Base-by-base conservation (phyloP, 2,329 filamentous ascomycete genomes). In the Hymenotorrendiella dingleyae region DNA sequence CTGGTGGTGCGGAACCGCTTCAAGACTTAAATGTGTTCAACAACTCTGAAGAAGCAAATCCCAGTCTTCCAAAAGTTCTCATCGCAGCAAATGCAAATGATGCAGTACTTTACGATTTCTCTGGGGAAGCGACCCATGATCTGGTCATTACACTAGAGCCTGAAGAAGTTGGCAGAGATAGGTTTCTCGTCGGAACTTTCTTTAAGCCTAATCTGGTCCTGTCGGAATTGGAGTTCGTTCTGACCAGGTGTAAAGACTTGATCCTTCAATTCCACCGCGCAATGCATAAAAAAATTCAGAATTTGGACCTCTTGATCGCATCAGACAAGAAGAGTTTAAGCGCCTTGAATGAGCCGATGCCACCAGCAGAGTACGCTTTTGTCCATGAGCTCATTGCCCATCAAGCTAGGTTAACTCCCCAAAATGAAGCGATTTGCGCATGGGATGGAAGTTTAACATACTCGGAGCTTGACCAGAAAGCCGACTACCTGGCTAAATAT, bases 381-480 rank as follows among this genome's bases (percentile, higher is more conserved):
- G 33, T 20, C 22, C 33, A 36, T 24, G 33, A 36, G 33, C 33
- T 36, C 33, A 21, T 36, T 21, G 33, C 33, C 23, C 33, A 36
- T 6, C 33, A 36, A 23, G 33, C 33, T 17, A 36, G 33, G 21
- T 14, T 24, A 7, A 36, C 33, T 12, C 33, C 33, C 20, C 21
- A 36, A n/a, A 36, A 36, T 14, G 33, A 36, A 38, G 36, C 36
- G 11, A 19, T 38, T 28, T 38, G 36, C 21, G 36, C 53, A 22
- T 56, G 48, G 43, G 54, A 56, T 40, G 54, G 47, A 19, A 40
- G 47, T 27, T 24, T 55, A 7, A 55, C 46, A 6, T 56, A 54
- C 34, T 19, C 19, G 14, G 36, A 54, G 24, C 42, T 56, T 6
- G 54, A 54, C 12, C 10, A 32, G 19, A 19, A 48, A 6, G 54